Conservation (phyloP, 371 early-diverging fungal species). For the Basidiobolus meristosporus region DNA sequence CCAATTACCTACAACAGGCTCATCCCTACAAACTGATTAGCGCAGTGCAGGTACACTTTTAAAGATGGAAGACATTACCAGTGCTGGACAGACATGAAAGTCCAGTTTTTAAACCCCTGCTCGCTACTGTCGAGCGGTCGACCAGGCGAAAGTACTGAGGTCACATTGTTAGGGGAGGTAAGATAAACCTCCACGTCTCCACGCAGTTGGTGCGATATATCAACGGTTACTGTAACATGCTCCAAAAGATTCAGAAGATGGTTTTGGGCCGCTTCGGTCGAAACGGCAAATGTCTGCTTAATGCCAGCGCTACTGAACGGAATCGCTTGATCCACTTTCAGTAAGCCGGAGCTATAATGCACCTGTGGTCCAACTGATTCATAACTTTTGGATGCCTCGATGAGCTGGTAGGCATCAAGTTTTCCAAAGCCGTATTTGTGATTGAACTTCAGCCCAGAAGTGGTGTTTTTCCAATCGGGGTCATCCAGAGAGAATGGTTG, state of each 20-base stretch:
- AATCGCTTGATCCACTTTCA: conserved; percentile 20
- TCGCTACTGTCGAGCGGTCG: conserved; percentile 39
- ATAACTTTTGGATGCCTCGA: conserved; percentile 56
- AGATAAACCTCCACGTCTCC: conserved; percentile 70
- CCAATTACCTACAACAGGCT: no score
- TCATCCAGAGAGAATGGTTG: conserved; percentile 46
- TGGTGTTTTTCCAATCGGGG: conserved; percentile 32
- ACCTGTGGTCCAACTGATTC: conserved; percentile 45
- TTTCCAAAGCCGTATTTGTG: conserved; percentile 89
- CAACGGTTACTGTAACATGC: conserved; percentile 72
- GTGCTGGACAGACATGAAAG: conserved; percentile 88
- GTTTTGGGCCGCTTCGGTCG: conserved; percentile 15
- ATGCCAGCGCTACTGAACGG: conserved; percentile 26
- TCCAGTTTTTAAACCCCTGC: conserved; percentile 71
- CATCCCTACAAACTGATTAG: no score
- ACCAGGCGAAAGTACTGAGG: conserved; percentile 43
- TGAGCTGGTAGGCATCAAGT: conserved; percentile 59
- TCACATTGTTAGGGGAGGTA: conserved; percentile 42
- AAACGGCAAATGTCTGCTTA: conserved; percentile 14
- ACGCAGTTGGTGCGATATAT: conserved; percentile 54
- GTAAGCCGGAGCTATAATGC: conserved; percentile 14
- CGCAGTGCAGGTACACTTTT: no score
- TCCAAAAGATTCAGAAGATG: conserved; percentile 40
- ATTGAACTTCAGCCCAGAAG: conserved; percentile 47
- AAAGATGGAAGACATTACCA: conserved; percentile 35